These are phyloP conservation scores for Quercus variabilis DNA, from an alignment of 306 rosid genomes.

Conservation along the genomic window DNA sequence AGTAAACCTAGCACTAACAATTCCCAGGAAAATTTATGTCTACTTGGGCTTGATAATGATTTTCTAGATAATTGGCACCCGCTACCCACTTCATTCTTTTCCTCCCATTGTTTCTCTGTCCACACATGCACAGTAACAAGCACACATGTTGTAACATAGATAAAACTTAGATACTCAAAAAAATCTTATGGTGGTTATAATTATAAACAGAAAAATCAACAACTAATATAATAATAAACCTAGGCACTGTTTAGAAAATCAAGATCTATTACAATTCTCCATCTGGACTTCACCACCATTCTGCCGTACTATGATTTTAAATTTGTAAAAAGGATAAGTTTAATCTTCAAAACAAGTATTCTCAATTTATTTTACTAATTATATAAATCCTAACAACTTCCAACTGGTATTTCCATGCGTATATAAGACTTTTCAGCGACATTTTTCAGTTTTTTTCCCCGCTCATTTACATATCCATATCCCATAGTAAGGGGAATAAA, in stretches of 20 bases:
- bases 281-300: neutral
- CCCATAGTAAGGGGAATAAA: neutral
- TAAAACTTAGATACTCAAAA: neutral
- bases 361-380: neutral
- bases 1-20: neutral
- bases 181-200: neutral
- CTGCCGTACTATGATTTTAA: neutral
- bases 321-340: neutral
- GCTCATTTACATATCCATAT: neutral
- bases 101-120: neutral
- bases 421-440: neutral
- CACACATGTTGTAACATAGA: neutral
- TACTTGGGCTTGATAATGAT: neutral
- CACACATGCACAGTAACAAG: neutral
- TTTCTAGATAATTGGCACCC: neutral
- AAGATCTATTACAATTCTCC: neutral
- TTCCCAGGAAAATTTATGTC: neutral
- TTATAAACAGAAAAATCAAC: neutral
- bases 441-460: neutral
- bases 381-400: neutral
- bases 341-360: neutral
- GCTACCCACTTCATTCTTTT: neutral
- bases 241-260: neutral
- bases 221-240: neutral
- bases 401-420: neutral